These are phyloP conservation scores for Penicillium canariense DNA, from an alignment of 495 filamentous ascomycete species.

Conservation along the genomic window DNA sequence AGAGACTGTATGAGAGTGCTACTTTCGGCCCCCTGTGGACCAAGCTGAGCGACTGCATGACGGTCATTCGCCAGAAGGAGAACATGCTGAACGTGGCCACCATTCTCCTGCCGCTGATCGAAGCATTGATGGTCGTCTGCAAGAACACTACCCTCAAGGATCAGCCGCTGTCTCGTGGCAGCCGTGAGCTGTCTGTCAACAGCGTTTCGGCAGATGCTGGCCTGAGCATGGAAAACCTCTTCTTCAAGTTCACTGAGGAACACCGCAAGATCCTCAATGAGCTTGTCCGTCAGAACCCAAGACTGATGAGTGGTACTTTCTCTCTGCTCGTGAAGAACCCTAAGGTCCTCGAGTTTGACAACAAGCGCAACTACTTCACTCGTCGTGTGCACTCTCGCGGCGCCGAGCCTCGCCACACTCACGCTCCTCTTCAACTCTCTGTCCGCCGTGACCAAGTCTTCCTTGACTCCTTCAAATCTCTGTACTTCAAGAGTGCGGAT, in stretches of 20 bases:
- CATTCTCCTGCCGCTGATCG: constrained; percentile 88
- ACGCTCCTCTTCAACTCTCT: constrained; percentile 79
- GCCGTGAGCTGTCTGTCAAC: constrained; percentile 68
- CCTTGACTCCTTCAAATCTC: constrained; percentile 93
- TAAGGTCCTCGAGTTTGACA: constrained; percentile 98
- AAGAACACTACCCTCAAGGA: constrained; percentile 89
- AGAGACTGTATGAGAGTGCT: constrained; percentile 82
- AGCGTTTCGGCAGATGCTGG: constrained; percentile 70
- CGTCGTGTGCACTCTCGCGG: constrained; percentile 80
- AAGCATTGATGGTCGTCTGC: constrained; percentile 98
- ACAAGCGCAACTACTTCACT: constrained; percentile 99
- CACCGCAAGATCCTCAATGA: constrained; percentile 98
- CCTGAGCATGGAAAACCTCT: constrained; percentile 79
- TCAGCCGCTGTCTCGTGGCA: constrained; percentile 53
- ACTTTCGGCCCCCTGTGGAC: constrained; percentile 90
- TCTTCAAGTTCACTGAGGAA: constrained; percentile 98
- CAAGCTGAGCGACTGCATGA: constrained; percentile 89
- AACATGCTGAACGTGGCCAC: constrained; percentile 96
- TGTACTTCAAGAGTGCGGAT: constrained; percentile 91
- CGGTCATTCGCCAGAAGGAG: constrained; percentile 82
- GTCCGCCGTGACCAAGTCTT: constrained; percentile 95
- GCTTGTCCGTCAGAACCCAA: constrained; percentile 92
- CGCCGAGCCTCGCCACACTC: constrained; percentile 60
- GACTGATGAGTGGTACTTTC: constrained; percentile 97
- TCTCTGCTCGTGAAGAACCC: constrained; percentile 95